phyloP scores from a whole-genome alignment of 345 rosid genomes.

The Alliaria petiolata region DNA sequence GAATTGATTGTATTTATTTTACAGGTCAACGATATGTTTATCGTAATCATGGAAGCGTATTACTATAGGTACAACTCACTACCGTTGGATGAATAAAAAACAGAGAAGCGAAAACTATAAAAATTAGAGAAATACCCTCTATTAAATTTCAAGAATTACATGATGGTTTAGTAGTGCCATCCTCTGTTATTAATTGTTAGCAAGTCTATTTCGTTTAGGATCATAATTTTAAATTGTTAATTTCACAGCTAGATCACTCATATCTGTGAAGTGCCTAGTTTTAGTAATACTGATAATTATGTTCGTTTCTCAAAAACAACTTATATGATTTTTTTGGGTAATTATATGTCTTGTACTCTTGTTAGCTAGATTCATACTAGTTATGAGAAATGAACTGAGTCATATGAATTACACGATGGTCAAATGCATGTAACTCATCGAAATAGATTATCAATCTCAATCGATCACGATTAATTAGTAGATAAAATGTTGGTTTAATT shows the following conservation, averaged over 20 bases:
- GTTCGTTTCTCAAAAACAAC: background rate
- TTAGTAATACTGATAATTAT: background rate
- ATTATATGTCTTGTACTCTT: too few species aligned
- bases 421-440: background rate
- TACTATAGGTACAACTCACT: background rate
- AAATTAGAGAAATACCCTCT: background rate
- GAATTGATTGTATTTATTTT: background rate
- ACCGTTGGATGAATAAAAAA: too few species aligned
- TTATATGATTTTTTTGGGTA: too few species aligned
- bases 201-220: background rate
- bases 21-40: slow-evolving; percentile 2
- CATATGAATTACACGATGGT: background rate
- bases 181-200: background rate
- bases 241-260: background rate
- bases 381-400: too few species aligned
- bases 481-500: background rate
- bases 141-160: too few species aligned
- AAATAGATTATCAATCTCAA: background rate
- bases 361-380: background rate
- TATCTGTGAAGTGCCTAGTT: background rate
- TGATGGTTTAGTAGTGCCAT: too few species aligned
- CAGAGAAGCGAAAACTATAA: too few species aligned
- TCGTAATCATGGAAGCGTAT: slow-evolving; percentile 3
- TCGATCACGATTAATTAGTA: background rate
- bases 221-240: background rate